Percentiles rank a stretch among this genome's conserved stretches.
These are phyloP conservation scores for Fistulina hepatica DNA, from an alignment of 1,284 basidiomycete genomes.

Conservation along the genomic window DNA sequence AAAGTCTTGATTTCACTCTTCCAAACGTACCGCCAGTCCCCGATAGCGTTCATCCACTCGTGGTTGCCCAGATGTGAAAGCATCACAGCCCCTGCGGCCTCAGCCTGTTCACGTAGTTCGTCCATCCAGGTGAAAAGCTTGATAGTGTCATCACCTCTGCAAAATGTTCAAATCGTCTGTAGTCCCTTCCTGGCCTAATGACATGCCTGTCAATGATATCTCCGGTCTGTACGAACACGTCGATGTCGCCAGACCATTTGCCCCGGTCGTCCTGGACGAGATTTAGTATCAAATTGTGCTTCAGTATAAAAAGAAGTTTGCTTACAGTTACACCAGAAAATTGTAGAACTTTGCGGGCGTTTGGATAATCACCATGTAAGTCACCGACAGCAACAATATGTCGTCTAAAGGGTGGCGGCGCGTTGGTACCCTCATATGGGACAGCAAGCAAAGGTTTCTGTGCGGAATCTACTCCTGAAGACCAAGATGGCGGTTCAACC, in stretches of 20 bases:
- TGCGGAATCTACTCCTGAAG: not conserved
- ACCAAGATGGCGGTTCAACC: too few relatives aligned
- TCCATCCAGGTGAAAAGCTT: slow-evolving; percentile 78
- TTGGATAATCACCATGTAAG: slow-evolving; percentile 66
- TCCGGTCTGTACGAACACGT: slow-evolving; percentile 85
- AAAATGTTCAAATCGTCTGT: slow-evolving; percentile 5
- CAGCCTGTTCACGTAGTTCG: slow-evolving; percentile 65
- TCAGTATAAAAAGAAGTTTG: too few relatives aligned
- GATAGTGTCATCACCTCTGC: slow-evolving; percentile 78
- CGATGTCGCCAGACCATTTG: slow-evolving; percentile 69
- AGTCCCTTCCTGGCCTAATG: not conserved
- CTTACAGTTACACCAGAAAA: slow-evolving; percentile 55
- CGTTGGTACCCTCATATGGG: too few relatives aligned
- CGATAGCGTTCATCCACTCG: slow-evolving; percentile 84
- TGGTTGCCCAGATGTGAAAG: slow-evolving; percentile 82
- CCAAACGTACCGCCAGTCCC: slow-evolving; percentile 87
- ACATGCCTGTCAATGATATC: slow-evolving; percentile 81
- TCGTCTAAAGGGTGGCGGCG: slow-evolving; percentile 25
- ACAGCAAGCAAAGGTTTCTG: not conserved
- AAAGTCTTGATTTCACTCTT: slow-evolving; percentile 72
- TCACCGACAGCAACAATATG: slow-evolving; percentile 74
- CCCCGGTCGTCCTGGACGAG: slow-evolving; percentile 43
- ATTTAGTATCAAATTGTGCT: not conserved
- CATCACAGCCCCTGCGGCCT: slow-evolving; percentile 56
- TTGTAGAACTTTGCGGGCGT: slow-evolving; percentile 62